Conservation (phyloP, 352 stramenopile genomes). For the Globisporangium nunn region DNA sequence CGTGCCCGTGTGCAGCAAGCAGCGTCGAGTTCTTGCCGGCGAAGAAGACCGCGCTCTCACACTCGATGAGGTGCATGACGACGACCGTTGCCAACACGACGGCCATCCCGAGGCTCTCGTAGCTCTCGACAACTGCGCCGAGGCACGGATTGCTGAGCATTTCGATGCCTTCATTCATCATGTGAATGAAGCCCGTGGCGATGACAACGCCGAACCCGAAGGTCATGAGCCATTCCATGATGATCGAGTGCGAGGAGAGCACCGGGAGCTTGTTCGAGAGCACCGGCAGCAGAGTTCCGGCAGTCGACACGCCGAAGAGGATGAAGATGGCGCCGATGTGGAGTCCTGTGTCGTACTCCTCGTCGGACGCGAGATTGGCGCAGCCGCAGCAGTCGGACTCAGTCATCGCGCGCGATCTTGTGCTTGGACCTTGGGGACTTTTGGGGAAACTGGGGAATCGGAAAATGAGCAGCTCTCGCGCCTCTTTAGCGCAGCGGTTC, state of each 20-base stretch:
- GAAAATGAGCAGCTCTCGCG: not conserved
- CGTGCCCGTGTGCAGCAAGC: conserved; percentile 22
- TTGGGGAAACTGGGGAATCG: not conserved
- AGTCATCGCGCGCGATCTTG: conserved; percentile 16
- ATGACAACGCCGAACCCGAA: conserved; percentile 68
- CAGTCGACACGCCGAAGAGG: conserved; percentile 39
- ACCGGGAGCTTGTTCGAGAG: conserved; percentile 22
- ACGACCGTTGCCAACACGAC: conserved; percentile 57
- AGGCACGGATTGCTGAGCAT: conserved; percentile 55
- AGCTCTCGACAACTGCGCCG: conserved; percentile 35
- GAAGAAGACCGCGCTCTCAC: conserved; percentile 52
- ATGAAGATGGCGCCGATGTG: conserved; percentile 51
- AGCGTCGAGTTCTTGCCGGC: conserved; percentile 16
- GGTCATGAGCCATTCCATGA: conserved; percentile 42
- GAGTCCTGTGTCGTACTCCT: conserved; percentile 40
- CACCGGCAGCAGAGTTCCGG: conserved; percentile 37
- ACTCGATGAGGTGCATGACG: conserved; percentile 66
- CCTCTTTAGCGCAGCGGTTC: not conserved
- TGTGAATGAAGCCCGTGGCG: conserved; percentile 65
- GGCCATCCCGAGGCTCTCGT: conserved; percentile 41
- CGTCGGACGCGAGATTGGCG: conserved; percentile 18
- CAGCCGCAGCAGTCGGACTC: conserved; percentile 35
- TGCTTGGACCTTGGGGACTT: not conserved
- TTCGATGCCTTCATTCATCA: conserved; percentile 53
- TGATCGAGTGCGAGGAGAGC: conserved; percentile 26